phyloP scores from a whole-genome alignment of 2,329 filamentous ascomycete species.

The Neobulgaria alba region DNA sequence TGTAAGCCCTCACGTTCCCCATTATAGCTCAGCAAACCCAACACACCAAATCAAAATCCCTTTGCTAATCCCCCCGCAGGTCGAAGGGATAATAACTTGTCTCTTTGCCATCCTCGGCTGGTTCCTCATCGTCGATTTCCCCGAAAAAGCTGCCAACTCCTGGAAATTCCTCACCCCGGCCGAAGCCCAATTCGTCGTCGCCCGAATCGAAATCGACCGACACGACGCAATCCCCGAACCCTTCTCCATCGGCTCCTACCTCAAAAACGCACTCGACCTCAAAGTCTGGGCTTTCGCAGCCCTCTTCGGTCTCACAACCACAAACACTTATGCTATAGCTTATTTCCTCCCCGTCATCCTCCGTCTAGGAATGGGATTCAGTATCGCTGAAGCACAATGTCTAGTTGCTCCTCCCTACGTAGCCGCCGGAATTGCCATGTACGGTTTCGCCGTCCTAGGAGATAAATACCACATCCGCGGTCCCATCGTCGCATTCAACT shows the following conservation, averaged over 20 bases:
- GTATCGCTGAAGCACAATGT: constrained; percentile 41
- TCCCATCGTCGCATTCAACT: constrained; percentile 21
- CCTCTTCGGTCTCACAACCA: constrained; percentile 58
- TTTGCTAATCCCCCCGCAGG: no score
- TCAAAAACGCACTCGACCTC: constrained; percentile 40
- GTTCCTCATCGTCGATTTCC: constrained; percentile 56
- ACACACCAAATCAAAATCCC: no score
- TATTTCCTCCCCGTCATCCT: constrained; percentile 77
- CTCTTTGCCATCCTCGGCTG: constrained; percentile 41
- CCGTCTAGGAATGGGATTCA: constrained; percentile 42
- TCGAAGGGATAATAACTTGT: constrained; percentile 48
- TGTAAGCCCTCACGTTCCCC: constrained; percentile 32
- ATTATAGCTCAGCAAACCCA: background rate
- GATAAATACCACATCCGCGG: constrained; percentile 41
- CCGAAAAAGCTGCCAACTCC: constrained; percentile 42
- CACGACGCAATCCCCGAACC: constrained; percentile 39
- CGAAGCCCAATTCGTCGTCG: constrained; percentile 45
- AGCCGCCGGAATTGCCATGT: constrained; percentile 39
- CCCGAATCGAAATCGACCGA: constrained; percentile 48
- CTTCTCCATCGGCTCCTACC: constrained; percentile 41
- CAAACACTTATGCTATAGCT: constrained; percentile 65
- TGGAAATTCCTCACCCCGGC: constrained; percentile 40
- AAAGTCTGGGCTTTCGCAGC: constrained; percentile 55
- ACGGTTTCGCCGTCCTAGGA: constrained; percentile 37
- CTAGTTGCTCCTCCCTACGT: constrained; percentile 44